Conservation (phyloP, 176 grass and related monocot genomes). For the Rhynchospora tenuis region DNA sequence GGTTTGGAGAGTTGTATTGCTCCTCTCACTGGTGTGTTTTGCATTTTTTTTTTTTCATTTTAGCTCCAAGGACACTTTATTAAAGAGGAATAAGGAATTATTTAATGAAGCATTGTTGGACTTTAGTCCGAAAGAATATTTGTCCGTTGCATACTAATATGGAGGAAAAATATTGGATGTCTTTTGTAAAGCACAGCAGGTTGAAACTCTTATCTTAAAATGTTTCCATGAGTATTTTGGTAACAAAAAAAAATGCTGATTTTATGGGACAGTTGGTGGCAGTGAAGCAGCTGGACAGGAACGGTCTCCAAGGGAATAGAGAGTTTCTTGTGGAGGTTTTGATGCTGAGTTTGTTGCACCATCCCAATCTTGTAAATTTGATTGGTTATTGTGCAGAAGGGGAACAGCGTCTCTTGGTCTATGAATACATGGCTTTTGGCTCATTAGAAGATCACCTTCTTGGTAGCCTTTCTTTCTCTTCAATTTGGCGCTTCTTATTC, state of each 20-base stretch:
- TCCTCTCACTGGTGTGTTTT: background rate
- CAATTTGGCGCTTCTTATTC: background rate
- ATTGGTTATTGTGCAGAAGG: slow-evolving; percentile 26
- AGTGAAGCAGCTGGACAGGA: slow-evolving; percentile 20
- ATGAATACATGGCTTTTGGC: slow-evolving; percentile 25
- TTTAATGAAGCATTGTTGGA: background rate
- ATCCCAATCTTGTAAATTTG: slow-evolving; percentile 24
- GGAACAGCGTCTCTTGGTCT: slow-evolving; percentile 21
- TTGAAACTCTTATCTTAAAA: background rate
- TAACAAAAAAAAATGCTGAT: background rate
- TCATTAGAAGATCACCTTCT: slow-evolving; percentile 27
- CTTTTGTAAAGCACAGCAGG: background rate
- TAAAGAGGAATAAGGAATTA: background rate
- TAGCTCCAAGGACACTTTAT: background rate
- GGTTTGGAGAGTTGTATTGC: background rate
- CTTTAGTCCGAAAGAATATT: background rate
- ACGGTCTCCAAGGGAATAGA: slow-evolving; percentile 24
- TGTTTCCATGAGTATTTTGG: background rate
- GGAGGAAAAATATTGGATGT: background rate
- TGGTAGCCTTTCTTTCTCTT: background rate
- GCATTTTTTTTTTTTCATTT: background rate
- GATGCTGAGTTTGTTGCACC: slow-evolving; percentile 26
- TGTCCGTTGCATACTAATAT: background rate
- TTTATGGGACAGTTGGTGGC: slow-evolving; percentile 14
- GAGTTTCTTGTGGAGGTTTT: slow-evolving; percentile 26